A percentile compares a stretch with the other conserved stretches of the same genome.
phyloP scores from a whole-genome alignment of 345 rosid genomes.

The Garcia nutans region DNA sequence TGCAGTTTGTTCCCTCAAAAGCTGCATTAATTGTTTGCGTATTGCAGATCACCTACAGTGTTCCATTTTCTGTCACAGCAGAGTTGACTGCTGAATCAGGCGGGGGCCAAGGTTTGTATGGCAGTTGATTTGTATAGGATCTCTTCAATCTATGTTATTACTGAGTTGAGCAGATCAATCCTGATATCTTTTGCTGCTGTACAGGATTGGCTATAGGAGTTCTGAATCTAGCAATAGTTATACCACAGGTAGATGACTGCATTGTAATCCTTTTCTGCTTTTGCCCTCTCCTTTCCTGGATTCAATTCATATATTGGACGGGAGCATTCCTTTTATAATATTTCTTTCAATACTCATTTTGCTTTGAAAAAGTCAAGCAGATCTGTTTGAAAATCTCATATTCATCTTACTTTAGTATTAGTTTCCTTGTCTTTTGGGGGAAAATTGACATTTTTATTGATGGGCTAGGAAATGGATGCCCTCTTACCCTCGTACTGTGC shows the following conservation, averaged over 20 bases:
- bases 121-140: slow-evolving; percentile 6
- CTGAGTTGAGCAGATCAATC: not conserved
- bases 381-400: not conserved
- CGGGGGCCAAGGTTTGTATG: slow-evolving; percentile 81
- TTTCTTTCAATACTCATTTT: not conserved
- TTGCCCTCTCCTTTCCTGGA: not conserved
- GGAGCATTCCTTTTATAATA: not conserved
- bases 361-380: not conserved
- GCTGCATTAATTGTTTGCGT: slow-evolving; percentile 10
- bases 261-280: not conserved
- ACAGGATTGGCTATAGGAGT: slow-evolving; percentile 97
- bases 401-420: not conserved
- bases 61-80: slow-evolving; percentile 91
- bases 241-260: slow-evolving; percentile 64
- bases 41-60: slow-evolving; percentile 85
- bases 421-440: not conserved
- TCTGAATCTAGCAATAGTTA: slow-evolving; percentile 84
- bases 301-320: not conserved
- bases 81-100: slow-evolving; percentile 95
- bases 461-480: no score
- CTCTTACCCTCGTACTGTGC: no score
- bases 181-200: slow-evolving; percentile 5
- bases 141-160: not conserved
- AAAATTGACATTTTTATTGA: not conserved
- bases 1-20: not conserved